Percentiles rank a stretch among this genome's conserved stretches.
Evolutionary conservation across 768 basidiomycete species (phyloP).

Genomic region (Auriscalpium orientale): DNA sequence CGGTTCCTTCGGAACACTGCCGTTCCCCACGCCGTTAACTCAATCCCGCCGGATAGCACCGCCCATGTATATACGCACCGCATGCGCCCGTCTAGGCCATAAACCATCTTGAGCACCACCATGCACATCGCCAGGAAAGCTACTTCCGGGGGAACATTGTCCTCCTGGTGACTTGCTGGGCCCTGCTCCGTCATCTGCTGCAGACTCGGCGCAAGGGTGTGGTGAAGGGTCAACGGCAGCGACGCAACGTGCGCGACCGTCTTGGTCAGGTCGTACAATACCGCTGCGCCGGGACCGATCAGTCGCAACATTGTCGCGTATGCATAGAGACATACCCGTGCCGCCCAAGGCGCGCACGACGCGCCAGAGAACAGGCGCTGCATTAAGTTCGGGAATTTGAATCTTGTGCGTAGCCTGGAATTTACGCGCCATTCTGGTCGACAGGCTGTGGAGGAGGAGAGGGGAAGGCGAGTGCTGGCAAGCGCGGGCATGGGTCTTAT

Average conservation of each 20-base stretch:
- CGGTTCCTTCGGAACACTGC: constrained; percentile 9
- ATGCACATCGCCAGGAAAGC: constrained; percentile 51
- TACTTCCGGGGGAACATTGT: constrained; percentile 64
- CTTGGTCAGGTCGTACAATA: constrained; percentile 59
- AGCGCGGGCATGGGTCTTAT: not conserved
- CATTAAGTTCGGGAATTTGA: constrained; percentile 66
- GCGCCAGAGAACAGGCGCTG: constrained; percentile 73
- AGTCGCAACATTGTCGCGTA: constrained; percentile 11
- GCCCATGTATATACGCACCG: constrained; percentile 34
- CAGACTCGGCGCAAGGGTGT: constrained; percentile 39
- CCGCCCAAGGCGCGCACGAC: constrained; percentile 59
- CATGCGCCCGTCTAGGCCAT: constrained; percentile 66
- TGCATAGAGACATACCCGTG: constrained; percentile 48
- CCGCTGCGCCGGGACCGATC: constrained; percentile 34
- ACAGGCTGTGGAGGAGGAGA: constrained; percentile 46
- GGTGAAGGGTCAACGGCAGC: constrained; percentile 53
- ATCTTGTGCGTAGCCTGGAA: constrained; percentile 50
- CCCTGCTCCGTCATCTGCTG: constrained; percentile 29
- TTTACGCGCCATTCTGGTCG: constrained; percentile 54
- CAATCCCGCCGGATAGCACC: not conserved
- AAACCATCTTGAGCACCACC: constrained; percentile 75
- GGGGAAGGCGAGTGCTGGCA: constrained; percentile 52
- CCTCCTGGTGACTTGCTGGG: constrained; percentile 42
- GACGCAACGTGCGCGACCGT: constrained; percentile 46
- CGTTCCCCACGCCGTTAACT: constrained; percentile 28